Evolutionary conservation across 768 basidiomycete species (phyloP), one percentile per base, ranked within the genome.

Genomic region (Kwoniella heveanensis): DNA sequence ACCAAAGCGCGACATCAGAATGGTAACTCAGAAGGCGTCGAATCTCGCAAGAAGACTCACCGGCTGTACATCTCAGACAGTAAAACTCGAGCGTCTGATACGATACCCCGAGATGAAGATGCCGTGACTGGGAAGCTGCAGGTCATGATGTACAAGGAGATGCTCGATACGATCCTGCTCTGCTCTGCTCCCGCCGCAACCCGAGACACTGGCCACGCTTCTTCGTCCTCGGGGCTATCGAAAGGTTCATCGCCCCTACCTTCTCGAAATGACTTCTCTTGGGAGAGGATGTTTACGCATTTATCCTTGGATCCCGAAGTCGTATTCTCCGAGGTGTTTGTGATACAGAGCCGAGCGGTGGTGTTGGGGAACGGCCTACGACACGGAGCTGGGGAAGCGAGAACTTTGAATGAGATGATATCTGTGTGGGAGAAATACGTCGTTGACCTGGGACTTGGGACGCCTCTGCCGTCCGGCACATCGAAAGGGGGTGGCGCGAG

Each of bases 121-220:
- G 74, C 76, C 19, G 37, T 72, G 15, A 71, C 77, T 7, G 80
- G 79, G 1, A 71, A 67, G 54, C 62, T 79, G 17, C 80, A 81
- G 62, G 71, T 80, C 27, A 81, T 81, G 80, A 64, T 80, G 29
- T 81, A 81, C 70, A 80, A 80, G 57, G 80, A 79, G 61, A 57
- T 81, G 27, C 48, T 80, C 25, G 78, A 77, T 57, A 67, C 69
- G 15, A 69, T 81, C 53, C 52, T 79, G 7, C 54, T 69, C 17
- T 59, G 67, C 15, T 44, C 60, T n/a, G 22, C 22, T 17, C 1
- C 13, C n/a, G 21, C 37, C 27, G 17, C 52, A 17, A 21, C 50
- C 26, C 32, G 13, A 32, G 32, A 5, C 7, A 13, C 17, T 32
- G 29, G 9, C 2, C n/a, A 0, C 4, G 8, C 39, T 15, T 39